Percentiles rank a stretch among this genome's conserved stretches.
Evolutionary conservation across 495 filamentous ascomycete species (phyloP).

Genomic region (Lophiotrema nucula): DNA sequence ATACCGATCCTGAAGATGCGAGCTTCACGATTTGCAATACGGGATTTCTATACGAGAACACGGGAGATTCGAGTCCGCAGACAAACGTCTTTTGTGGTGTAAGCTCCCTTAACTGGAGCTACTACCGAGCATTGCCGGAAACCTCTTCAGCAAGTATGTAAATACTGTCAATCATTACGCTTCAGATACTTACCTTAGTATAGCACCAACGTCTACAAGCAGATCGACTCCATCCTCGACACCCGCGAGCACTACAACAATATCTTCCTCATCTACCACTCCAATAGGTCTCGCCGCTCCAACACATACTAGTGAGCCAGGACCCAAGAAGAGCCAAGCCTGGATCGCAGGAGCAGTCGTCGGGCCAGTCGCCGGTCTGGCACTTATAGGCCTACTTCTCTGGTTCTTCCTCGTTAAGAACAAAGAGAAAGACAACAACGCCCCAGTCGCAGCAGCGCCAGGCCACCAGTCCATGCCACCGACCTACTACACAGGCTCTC

Average conservation of each 20-base stretch:
- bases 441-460: neutral
- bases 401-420: slow-evolving; percentile 7
- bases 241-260: neutral
- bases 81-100: slow-evolving; percentile 23
- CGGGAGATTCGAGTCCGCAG: slow-evolving; percentile 8
- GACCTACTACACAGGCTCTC: neutral
- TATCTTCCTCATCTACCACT: neutral
- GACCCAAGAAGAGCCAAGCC: slow-evolving; percentile 15
- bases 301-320: neutral
- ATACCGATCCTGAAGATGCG: slow-evolving; percentile 8
- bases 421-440: slow-evolving; percentile 3
- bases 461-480: neutral
- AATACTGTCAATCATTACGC: neutral
- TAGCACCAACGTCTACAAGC: neutral
- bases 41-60: slow-evolving; percentile 19
- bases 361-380: slow-evolving; percentile 15
- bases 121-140: slow-evolving; percentile 2
- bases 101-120: slow-evolving; percentile 17
- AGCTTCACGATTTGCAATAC: slow-evolving; percentile 21
- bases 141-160: slow-evolving; percentile 5
- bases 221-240: slow-evolving; percentile 4
- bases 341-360: slow-evolving; percentile 25
- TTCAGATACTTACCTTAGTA: neutral
- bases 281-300: neutral
- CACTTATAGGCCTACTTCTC: neutral